phyloP scores from a whole-genome alignment of 2,329 filamentous ascomycete species.

The Sordariomycetes sp. region DNA sequence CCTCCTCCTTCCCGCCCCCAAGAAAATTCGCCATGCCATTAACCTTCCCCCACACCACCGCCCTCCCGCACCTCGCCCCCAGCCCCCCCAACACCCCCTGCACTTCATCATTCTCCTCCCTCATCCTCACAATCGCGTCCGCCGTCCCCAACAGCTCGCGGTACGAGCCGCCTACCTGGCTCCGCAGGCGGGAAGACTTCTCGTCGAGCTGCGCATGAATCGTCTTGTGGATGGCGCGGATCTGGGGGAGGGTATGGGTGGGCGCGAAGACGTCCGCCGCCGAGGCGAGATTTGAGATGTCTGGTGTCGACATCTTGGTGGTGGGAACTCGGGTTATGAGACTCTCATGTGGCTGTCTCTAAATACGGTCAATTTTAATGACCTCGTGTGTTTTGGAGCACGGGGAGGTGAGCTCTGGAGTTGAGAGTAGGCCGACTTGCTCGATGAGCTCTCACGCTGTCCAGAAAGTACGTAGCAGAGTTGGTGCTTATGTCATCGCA shows the following conservation, averaged over 20 bases:
- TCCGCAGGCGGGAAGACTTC: constrained; percentile 47
- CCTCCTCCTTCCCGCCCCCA: constrained; percentile 11
- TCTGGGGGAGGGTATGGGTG: constrained; percentile 46
- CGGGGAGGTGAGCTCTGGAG: not conserved
- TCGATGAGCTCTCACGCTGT: not conserved
- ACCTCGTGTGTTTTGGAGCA: not conserved
- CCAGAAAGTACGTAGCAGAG: not conserved
- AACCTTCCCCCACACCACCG: constrained; percentile 53
- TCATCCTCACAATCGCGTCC: constrained; percentile 88
- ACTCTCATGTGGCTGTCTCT: not conserved
- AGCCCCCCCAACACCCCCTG: constrained; percentile 60
- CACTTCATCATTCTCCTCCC: constrained; percentile 58
- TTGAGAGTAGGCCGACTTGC: not conserved
- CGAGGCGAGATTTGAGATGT: constrained; percentile 22
- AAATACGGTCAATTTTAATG: not conserved
- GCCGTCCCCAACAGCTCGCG: constrained; percentile 84
- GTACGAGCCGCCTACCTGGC: constrained; percentile 57
- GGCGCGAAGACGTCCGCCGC: constrained; percentile 41
- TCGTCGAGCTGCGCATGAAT: constrained; percentile 48
- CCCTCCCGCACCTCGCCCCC: constrained; percentile 64
- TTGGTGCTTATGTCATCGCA: not conserved
- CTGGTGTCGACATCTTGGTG: constrained; percentile 6
- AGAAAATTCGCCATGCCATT: constrained; percentile 38
- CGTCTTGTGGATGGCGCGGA: constrained; percentile 47
- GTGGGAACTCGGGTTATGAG: not conserved